Evolutionary conservation across 139 green algal species (phyloP).

Genomic region (Ettlia oleoabundans): DNA sequence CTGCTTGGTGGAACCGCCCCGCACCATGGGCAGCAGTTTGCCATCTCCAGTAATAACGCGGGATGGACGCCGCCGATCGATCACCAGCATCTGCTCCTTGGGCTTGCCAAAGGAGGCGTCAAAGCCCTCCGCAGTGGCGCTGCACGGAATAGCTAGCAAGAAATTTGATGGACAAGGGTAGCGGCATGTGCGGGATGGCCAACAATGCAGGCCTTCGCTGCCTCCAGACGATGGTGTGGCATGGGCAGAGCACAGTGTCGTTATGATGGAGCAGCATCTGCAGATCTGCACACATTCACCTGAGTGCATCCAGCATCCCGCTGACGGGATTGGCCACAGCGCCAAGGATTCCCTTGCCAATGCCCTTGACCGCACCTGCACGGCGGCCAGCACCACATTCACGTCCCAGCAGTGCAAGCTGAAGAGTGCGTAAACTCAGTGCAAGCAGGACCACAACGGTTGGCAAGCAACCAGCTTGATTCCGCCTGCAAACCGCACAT

Average conservation of each 20-base stretch:
- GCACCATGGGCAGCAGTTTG: slow-evolving; percentile 68
- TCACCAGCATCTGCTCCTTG: slow-evolving; percentile 49
- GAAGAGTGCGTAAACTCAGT: too few species aligned
- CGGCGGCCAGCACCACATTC: not conserved
- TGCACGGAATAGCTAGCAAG: not conserved
- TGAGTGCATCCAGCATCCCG: slow-evolving; percentile 73
- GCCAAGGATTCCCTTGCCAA: slow-evolving; percentile 84
- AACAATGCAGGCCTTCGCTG: too few species aligned
- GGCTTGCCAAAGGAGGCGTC: slow-evolving; percentile 64
- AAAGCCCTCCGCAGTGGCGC: slow-evolving; percentile 66
- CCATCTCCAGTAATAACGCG: slow-evolving; percentile 79
- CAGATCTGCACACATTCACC: slow-evolving; percentile 22
- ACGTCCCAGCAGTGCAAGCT: not conserved
- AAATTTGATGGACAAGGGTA: too few species aligned
- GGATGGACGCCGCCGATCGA: slow-evolving; percentile 60
- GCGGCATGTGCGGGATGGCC: too few species aligned
- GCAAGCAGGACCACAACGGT: too few species aligned
- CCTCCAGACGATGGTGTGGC: too few species aligned
- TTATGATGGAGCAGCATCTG: not conserved
- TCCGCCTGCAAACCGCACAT: too few species aligned
- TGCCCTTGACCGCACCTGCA: slow-evolving; percentile 56
- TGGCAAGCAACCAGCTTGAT: too few species aligned
- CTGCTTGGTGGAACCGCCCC: slow-evolving; percentile 22
- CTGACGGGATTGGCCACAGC: slow-evolving; percentile 77
- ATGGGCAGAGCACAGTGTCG: too few species aligned